Conservation (phyloP, 2,329 filamentous ascomycete genomes). For the Colletotrichum sidae region DNA sequence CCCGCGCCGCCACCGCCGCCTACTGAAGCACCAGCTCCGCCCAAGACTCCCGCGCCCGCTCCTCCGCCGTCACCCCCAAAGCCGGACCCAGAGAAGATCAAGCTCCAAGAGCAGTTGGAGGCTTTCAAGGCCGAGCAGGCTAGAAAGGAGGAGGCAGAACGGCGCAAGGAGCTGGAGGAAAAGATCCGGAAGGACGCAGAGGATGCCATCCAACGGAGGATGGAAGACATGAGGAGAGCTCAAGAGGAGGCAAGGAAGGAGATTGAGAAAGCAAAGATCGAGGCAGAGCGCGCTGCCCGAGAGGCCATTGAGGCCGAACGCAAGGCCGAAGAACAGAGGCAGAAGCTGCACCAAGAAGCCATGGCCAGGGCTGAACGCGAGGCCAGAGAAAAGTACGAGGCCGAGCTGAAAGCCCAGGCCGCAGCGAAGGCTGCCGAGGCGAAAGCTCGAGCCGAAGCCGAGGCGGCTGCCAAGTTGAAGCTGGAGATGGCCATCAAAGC, state of each 20-base stretch:
- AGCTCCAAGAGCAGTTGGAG: slow-evolving; percentile 70
- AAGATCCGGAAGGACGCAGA: slow-evolving; percentile 61
- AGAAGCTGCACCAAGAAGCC: slow-evolving; percentile 49
- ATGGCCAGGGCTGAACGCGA: slow-evolving; percentile 46
- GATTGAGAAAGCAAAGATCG: slow-evolving; percentile 58
- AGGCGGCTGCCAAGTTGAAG: slow-evolving; percentile 49
- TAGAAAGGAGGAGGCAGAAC: slow-evolving; percentile 58
- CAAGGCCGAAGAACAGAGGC: slow-evolving; percentile 59
- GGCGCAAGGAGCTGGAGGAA: slow-evolving; percentile 56
- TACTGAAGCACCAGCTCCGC: slow-evolving; percentile 53
- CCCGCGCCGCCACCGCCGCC: slow-evolving; percentile 56
- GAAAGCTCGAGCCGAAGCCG: slow-evolving; percentile 54
- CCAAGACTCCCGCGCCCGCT: slow-evolving; percentile 50
- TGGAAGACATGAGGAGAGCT: slow-evolving; percentile 55
- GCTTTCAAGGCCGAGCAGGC: slow-evolving; percentile 60
- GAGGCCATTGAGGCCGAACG: slow-evolving; percentile 58
- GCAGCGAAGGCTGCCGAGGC: slow-evolving; percentile 53
- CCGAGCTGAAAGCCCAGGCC: slow-evolving; percentile 57
- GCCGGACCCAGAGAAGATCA: slow-evolving; percentile 68
- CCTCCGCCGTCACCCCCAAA: slow-evolving; percentile 57
- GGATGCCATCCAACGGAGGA: slow-evolving; percentile 52
- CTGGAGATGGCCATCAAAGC: slow-evolving; percentile 46
- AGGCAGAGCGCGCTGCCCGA: slow-evolving; percentile 58
- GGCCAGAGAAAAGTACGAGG: slow-evolving; percentile 52
- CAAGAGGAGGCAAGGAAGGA: slow-evolving; percentile 60